Percentiles rank a stretch among this genome's conserved stretches.
These are phyloP conservation scores for Tinospora cordifolia DNA, from an alignment of 164 flowering plant species.

Conservation along the genomic window DNA sequence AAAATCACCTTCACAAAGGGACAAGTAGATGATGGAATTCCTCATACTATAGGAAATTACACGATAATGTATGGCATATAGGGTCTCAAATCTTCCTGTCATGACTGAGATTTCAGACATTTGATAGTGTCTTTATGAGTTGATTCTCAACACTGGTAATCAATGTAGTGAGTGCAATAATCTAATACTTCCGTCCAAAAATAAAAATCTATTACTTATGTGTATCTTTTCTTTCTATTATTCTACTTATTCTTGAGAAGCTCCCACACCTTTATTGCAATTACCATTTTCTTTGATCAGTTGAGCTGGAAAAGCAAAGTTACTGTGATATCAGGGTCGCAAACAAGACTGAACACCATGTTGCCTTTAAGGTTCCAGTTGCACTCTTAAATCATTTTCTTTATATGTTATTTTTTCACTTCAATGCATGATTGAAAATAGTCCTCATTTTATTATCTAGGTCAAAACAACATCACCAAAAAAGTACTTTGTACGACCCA, in stretches of 20 bases:
- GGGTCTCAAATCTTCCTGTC: no score
- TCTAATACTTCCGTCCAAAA: no score
- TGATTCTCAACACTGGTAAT: neutral
- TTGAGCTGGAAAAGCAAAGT: constrained; percentile 83
- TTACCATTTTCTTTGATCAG: constrained; percentile 34
- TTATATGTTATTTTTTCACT: neutral
- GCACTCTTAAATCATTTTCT: neutral
- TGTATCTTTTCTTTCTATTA: neutral
- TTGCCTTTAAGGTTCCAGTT: constrained; percentile 80
- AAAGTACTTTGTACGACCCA: constrained; percentile 91
- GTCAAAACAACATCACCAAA: constrained; percentile 93
- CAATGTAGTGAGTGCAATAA: neutral
- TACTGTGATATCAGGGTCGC: constrained; percentile 79
- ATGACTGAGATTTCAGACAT: neutral
- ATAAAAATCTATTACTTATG: neutral
- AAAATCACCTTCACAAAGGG: no score
- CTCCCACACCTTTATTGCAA: neutral
- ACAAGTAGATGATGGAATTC: no score
- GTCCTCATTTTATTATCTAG: constrained; percentile 25
- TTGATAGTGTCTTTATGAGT: neutral
- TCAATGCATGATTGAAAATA: neutral
- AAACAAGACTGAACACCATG: constrained; percentile 70
- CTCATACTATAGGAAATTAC: no score
- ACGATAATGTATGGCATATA: no score
- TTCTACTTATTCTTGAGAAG: neutral